A percentile compares a stretch with the other conserved stretches of the same genome.
These are phyloP conservation scores for Hypoxylon intermedium DNA, from an alignment of 495 filamentous ascomycete genomes.

Conservation along the genomic window DNA sequence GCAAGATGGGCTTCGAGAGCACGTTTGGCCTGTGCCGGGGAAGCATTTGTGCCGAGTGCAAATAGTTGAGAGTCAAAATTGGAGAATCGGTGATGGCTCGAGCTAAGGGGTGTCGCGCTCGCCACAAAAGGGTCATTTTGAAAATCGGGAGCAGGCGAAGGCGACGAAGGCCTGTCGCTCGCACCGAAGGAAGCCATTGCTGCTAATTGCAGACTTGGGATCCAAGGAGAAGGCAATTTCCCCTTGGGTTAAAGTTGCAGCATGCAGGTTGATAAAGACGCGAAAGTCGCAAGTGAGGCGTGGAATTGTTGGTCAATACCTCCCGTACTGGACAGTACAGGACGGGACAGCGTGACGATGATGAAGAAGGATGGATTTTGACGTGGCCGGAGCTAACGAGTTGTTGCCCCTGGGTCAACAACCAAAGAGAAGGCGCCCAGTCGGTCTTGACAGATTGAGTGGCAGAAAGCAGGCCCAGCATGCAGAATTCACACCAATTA, in stretches of 20 bases:
- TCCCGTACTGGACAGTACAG: neutral
- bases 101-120: constrained; percentile 47
- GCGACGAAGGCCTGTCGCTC: constrained; percentile 22
- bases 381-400: constrained; percentile 36
- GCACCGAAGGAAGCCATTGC: constrained; percentile 37
- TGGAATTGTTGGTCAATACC: constrained; percentile 2
- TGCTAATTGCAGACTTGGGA: constrained; percentile 11
- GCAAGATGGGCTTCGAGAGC: constrained; percentile 89
- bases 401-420: constrained; percentile 30
- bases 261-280: constrained; percentile 41
- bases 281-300: constrained; percentile 18
- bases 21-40: constrained; percentile 84
- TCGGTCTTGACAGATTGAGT: constrained; percentile 25
- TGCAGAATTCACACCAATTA: constrained; percentile 30
- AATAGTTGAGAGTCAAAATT: constrained; percentile 81
- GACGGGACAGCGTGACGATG: too few relatives aligned
- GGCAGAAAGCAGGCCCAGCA: constrained; percentile 32
- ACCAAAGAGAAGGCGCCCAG: constrained; percentile 27
- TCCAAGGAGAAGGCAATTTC: constrained; percentile 40
- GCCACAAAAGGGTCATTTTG: constrained; percentile 57
- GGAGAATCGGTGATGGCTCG: constrained; percentile 73
- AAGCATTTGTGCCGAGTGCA: constrained; percentile 74
- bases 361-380: constrained; percentile 12
- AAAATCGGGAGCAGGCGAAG: constrained; percentile 25
- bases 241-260: constrained; percentile 39